These are phyloP conservation scores for Serendipita sp. DNA, from an alignment of 768 basidiomycete species.

Conservation along the genomic window DNA sequence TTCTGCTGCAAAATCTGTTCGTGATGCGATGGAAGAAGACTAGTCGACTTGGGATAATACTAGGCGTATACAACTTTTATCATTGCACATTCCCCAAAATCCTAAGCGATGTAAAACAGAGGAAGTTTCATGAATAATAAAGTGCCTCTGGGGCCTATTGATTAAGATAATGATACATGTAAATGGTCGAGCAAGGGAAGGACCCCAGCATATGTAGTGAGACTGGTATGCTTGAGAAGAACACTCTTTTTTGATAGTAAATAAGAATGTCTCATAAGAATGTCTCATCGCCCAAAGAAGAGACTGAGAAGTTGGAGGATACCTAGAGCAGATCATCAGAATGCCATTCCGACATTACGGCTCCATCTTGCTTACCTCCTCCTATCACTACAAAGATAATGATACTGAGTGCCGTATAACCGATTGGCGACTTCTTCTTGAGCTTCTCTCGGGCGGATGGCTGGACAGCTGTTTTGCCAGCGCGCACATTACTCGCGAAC, in stretches of 20 bases:
- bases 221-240: neutral
- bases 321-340: neutral
- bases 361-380: slow-evolving; percentile 41
- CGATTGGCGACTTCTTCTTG: slow-evolving; percentile 58
- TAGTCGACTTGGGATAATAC: neutral
- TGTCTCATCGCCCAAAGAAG: neutral
- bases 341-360: neutral
- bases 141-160: neutral
- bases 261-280: neutral
- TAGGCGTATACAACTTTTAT: neutral
- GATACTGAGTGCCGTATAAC: slow-evolving; percentile 43
- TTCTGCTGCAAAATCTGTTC: neutral
- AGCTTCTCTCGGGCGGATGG: slow-evolving; percentile 54
- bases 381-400: slow-evolving; percentile 64
- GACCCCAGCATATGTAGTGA: no score
- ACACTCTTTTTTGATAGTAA: neutral
- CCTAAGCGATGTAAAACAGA: neutral
- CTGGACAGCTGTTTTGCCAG: slow-evolving; percentile 62
- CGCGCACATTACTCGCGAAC: slow-evolving; percentile 55
- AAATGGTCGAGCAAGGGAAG: neutral
- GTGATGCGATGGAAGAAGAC: slow-evolving; percentile 2
- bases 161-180: neutral
- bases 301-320: slow-evolving; percentile 1
- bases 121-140: neutral
- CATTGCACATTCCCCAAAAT: neutral